Base-by-base conservation (phyloP, 2,329 filamentous ascomycete species). In the Aspergillus awamori region DNA sequence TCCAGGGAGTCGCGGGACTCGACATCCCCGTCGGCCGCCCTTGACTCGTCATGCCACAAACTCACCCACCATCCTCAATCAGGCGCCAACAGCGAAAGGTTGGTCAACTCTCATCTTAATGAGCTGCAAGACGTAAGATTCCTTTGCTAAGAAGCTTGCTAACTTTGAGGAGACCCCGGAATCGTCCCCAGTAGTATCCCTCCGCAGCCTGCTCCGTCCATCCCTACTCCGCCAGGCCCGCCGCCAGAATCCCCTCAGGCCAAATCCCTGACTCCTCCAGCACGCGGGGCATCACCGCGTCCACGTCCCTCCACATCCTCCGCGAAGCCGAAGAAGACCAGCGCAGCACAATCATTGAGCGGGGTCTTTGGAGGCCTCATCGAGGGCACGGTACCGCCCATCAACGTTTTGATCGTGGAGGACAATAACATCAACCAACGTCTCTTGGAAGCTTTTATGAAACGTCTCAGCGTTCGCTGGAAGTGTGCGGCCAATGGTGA, bases 361-460 rank as follows among this genome's bases (percentile, higher is more conserved):
- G 72, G 74, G 8, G 73, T 71, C 72, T 89, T 62, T 26, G 82
- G 88, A 4, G 88, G 86, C 30, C 83, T 91, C 69, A 84, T 96
- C 28, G 92, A 94, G 67, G 89, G 89, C 57, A 88, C 88, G 1
- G 92, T 98, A 0, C 95, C 95, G 7, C 94, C 95, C 1, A 98
- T 99, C 79, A 98, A 96, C 69, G 93, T 98, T 7, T 83, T 99
- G 47, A 97, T 99, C 63, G 95, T 99, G 13, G 95, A 99, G 80
- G 95, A 99, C 80, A 99, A 99, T 76, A 93, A 95, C 65, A 98
- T 99, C 83, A 99, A 98, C 73, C 82, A 98, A 67, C 91, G 92
- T 71, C 87, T 99, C 8, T 82, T 99, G 38, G 94, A 97, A 73
- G 93, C 93, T 1, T 96, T 99, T 72, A 94, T 98, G 83, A 97